These are phyloP conservation scores for Cercospora citrullina DNA, from an alignment of 2,329 filamentous ascomycete genomes.

Conservation along the genomic window DNA sequence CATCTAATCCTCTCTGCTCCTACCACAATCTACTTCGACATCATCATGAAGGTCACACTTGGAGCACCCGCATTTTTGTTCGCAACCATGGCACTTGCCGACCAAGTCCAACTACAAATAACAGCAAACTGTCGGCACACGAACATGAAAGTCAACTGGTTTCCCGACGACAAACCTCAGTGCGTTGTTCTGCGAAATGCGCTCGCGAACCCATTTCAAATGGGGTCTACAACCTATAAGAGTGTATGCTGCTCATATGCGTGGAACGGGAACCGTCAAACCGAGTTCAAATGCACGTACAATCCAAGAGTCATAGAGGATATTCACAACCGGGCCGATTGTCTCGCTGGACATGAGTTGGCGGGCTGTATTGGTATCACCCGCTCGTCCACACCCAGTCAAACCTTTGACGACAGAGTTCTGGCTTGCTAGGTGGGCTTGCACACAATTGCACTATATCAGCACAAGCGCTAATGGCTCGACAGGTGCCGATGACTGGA, in stretches of 20 bases:
- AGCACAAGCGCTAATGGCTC: background rate
- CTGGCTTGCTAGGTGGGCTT: background rate
- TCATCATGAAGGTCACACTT: background rate
- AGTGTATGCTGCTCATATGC: background rate
- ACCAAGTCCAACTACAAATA: background rate
- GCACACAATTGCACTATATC: background rate
- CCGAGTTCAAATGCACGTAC: background rate
- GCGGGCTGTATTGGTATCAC: background rate
- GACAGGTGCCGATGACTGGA: background rate
- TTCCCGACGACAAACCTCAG: background rate
- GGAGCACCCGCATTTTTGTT: background rate
- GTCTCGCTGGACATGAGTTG: background rate
- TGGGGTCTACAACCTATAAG: background rate
- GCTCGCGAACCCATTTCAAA: background rate
- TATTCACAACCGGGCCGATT: background rate
- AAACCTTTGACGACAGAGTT: background rate
- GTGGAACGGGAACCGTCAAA: background rate
- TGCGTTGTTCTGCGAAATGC: background rate
- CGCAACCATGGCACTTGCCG: background rate
- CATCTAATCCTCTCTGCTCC: background rate
- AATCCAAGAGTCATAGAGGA: background rate
- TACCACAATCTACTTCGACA: background rate
- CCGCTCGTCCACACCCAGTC: background rate
- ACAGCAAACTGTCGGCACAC: background rate
- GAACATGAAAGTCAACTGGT: background rate